Conservation (phyloP, 2,329 filamentous ascomycete genomes). For the Fusarium stilboides region DNA sequence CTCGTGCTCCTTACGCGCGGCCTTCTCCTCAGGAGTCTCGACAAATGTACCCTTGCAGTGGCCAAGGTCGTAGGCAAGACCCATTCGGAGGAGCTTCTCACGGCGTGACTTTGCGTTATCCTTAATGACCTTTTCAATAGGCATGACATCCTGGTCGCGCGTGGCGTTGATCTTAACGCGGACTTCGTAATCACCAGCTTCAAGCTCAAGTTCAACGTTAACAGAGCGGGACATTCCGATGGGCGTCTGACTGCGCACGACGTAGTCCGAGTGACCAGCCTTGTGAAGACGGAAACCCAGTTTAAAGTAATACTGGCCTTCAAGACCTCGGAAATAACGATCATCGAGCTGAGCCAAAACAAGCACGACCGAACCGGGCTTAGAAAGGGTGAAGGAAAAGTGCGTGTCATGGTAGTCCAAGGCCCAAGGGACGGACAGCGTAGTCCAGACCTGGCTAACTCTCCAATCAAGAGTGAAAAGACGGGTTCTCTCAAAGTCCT, state of each 20-base stretch:
- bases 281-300: constrained; percentile 70
- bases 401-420: constrained; percentile 68
- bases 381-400: constrained; percentile 66
- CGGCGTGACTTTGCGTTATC: constrained; percentile 72
- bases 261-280: constrained; percentile 65
- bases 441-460: constrained; percentile 64
- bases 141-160: constrained; percentile 64
- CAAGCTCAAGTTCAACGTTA: constrained; percentile 81
- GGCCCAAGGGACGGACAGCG: constrained; percentile 70
- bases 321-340: constrained; percentile 70
- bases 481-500: constrained; percentile 71
- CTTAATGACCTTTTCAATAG: constrained; percentile 78
- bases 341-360: constrained; percentile 71
- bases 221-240: constrained; percentile 80
- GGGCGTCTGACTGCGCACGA: constrained; percentile 68
- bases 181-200: constrained; percentile 82
- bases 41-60: constrained; percentile 74
- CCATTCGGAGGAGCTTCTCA: constrained; percentile 82
- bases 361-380: constrained; percentile 66
- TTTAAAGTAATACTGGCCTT: constrained; percentile 70
- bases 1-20: constrained; percentile 62
- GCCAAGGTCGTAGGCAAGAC: constrained; percentile 78
- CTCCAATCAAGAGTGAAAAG: constrained; percentile 71
- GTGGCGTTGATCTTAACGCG: constrained; percentile 81
- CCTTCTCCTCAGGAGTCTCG: constrained; percentile 65